Base-by-base conservation (phyloP, 2,329 filamentous ascomycete genomes). In the Magnaporthiopsis rhizophila region DNA sequence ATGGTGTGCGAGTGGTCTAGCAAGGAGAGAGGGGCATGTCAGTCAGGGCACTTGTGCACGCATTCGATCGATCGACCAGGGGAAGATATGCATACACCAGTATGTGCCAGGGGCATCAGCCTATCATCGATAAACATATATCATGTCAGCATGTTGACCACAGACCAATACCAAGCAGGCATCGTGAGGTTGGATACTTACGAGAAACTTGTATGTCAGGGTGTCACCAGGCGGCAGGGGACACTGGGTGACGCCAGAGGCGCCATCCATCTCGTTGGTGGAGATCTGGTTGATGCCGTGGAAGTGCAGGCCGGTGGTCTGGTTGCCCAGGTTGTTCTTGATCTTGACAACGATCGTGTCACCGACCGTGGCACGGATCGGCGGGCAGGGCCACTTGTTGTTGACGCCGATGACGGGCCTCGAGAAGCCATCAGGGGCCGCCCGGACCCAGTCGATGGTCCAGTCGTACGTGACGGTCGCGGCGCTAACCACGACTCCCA, bases 1-100 rank as follows among this genome's bases (percentile, higher is more conserved):
- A 81, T 81, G 64, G 82, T 79, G 72, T 89, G 87, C 0, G 84
- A 87, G 73, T 90, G 87, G 67, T 88, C 76, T 80, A 65, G 57
- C 24, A 26, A 21, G 38, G 28, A 21, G 11, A 36, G 11, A 45
- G 11, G 30, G 30, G 4, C 28, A 38, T 58, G 60, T 70, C 50
- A 69, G 65, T 60, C 13, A 24, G 15, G 26, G 21, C 34, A 15
- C 18, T 36, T 38, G 21, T 45, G 62, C 58, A 64, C 56, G 32
- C 62, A 63, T 68, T 28, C 57, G 69, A 66, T 67, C 26, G 18
- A 28, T 18, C 30, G 30, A 30, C 6, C 26, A 36, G 13, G 53
- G 30, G 21, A 65, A 36, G 59, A 24, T 28, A 7, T 61, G 26
- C 72, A 50, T 74, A 78, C 77, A 82, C 80, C 79, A 82, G 64